Evolutionary conservation across 2,329 filamentous ascomycete genomes (phyloP), one percentile per base, ranked within the genome.

Genomic region (Didymella pinodella): DNA sequence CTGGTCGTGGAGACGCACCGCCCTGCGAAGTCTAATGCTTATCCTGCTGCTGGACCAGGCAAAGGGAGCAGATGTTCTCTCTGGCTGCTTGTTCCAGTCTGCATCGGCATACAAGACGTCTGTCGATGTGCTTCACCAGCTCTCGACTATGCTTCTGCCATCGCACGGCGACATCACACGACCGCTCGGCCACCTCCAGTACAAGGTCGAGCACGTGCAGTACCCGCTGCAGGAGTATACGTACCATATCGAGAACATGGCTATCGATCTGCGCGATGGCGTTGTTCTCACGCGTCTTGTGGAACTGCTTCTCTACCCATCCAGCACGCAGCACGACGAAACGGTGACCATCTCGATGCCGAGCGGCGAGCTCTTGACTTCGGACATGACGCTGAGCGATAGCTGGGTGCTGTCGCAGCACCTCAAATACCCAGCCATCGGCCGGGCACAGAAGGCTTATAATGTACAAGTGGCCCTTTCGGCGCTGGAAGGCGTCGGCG

Each of bases 201-300:
- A 86, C 70, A 79, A 79, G n/a, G 74, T 88, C 22, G 69, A 71
- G 3, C 82, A 86, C 66, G 73, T 79, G 7, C 87, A 89, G 67
- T 80, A 84, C 59, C 81, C 82, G 2, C 77, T 88, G 6, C 80
- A 87, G 61, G 87, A 89, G 71, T 85, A 85, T 62, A 75, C 79
- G 0, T 89, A 87, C 67, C 75, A 75, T 38, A 82, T 89, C 54
- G 76, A 79, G 8, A 89, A 89, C 64, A 78, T 90, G 25, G 87
- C 86, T 0, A 81, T 86, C 8, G 87, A 89, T 65, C 77, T 89
- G 22, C 82, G 87, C 32, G 84, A 89, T 67, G 87, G 87, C 1
- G 80, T 89, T 8, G 76, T 84, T 44, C 72, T 89, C n/a, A 84
- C 84, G 5, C 81, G 84, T 49, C 77, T 88, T 10, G 84, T 87